Base-by-base conservation (phyloP, 306 rosid species). In the Quercus berberidifolia region DNA sequence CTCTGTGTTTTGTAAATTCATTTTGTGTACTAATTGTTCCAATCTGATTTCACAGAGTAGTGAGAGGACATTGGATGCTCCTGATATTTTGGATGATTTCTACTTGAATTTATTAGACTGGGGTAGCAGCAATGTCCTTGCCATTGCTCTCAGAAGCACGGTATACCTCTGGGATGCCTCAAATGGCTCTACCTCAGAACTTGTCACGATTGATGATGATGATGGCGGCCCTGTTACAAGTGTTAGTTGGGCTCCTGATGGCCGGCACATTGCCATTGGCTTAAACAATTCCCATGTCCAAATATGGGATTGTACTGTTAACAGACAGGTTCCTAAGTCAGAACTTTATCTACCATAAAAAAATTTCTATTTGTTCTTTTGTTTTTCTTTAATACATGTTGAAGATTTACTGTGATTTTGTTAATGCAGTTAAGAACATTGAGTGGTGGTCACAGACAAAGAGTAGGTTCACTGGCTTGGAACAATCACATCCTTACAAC, bases 51-150 rank as follows among this genome's bases (percentile, higher is more conserved):
- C 72, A 78, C 70, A 92, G 97, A 87, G 91, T 69, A 86, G 94
- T 17, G 97, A 90, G 86, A 86, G 88, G 86, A 92, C 97, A 0
- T 60, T 92, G 80, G 97, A 92, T 79, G 97, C 97, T 74, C 97
- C 97, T 28, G 97, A 86, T 63, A 84, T 92, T 3, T 59, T 89
- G 5, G 97, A 92, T 26, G 95, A 92, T 26, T 92, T 87, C 84
- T 92, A 90, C 82, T 82, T 92, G 78, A 90, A 92, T 43, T 77
- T 92, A 28, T 74, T 92, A 78, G 95, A 92, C 60, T 92, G 97
- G 97, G 92, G 95, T 14, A 83, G 90, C 78, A 12, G 78, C 75
- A 90, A 90, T 52, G 88, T 89, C 18, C 85, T 92, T 3, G 85
- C 90, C 15, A 89, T 92, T 6, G 95, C 97, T 41, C 92, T 92